Conservation (phyloP, 2,329 filamentous ascomycete species). For the Hypoxylon sp. region DNA sequence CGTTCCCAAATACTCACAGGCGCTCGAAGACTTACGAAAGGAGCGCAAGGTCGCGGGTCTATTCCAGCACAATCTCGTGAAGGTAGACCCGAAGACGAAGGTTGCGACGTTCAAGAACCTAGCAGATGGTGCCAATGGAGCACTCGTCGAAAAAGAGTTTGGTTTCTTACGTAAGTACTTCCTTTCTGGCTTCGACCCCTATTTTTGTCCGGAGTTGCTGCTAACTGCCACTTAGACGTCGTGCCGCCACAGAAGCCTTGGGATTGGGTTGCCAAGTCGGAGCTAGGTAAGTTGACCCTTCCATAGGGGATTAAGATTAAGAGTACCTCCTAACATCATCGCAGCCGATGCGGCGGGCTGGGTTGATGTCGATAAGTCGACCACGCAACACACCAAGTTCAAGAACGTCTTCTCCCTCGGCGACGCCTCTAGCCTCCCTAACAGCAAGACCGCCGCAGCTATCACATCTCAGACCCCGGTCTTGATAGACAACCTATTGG, state of each 20-base stretch:
- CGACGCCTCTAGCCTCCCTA: constrained; percentile 51
- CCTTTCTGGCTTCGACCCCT: not conserved
- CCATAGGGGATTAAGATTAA: constrained; percentile 45
- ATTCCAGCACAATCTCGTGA: constrained; percentile 52
- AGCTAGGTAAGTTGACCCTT: constrained; percentile 47
- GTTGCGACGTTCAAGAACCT: constrained; percentile 49
- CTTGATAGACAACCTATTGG: constrained; percentile 53
- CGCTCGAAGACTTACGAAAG: constrained; percentile 47
- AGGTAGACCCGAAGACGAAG: constrained; percentile 48
- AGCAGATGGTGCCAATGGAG: constrained; percentile 41
- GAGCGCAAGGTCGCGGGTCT: constrained; percentile 50
- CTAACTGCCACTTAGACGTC: constrained; percentile 40
- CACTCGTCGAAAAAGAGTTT: constrained; percentile 46
- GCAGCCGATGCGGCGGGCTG: constrained; percentile 52
- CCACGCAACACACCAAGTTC: constrained; percentile 48
- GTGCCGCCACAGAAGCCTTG: constrained; percentile 48
- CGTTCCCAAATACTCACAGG: constrained; percentile 50
- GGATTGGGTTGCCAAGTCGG: constrained; percentile 47
- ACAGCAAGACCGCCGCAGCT: constrained; percentile 56
- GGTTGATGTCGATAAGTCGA: constrained; percentile 48
- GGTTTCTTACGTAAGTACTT: constrained; percentile 45
- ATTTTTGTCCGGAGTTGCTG: not conserved
- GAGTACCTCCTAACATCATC: constrained; percentile 52
- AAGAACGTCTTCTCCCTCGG: constrained; percentile 53
- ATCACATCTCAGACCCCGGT: constrained; percentile 55